phyloP scores from a whole-genome alignment of 1,139 yeast genomes.

The Neolecta irregularis region DNA sequence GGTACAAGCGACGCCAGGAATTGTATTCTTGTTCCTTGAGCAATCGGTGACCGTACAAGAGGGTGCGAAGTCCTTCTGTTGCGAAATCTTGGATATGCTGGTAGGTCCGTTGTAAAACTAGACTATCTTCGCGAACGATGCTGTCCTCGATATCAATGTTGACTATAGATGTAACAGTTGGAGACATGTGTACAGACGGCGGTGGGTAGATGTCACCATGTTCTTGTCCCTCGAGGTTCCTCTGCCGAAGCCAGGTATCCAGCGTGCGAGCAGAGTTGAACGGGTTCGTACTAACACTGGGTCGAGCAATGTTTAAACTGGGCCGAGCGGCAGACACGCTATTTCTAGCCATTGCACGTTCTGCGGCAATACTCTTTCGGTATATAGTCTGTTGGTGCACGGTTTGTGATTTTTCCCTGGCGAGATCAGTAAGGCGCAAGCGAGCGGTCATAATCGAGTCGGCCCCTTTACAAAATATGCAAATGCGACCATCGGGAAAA shows the following conservation, averaged over 20 bases:
- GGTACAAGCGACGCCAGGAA: conserved; percentile 51
- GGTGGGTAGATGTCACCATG: background rate
- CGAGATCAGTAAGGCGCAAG: conserved; percentile 42
- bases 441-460: conserved; percentile 81
- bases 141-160: conserved; percentile 37
- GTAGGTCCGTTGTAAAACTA: conserved; percentile 64
- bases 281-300: conserved; percentile 11
- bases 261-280: conserved; percentile 6
- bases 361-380: conserved; percentile 71
- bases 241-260: conserved; percentile 6
- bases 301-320: conserved; percentile 12
- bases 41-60: conserved; percentile 70
- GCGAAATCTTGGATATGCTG: conserved; percentile 89
- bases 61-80: conserved; percentile 82
- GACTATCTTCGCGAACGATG: conserved; percentile 57
- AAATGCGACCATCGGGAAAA: conserved; percentile 66
- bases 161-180: background rate
- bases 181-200: background rate
- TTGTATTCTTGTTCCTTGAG: conserved; percentile 43
- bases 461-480: conserved; percentile 86
- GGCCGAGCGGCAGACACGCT: conserved; percentile 24
- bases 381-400: conserved; percentile 43
- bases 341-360: conserved; percentile 37
- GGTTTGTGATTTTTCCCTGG: conserved; percentile 46
- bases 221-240: background rate